Evolutionary conservation across 208 protist genomes (phyloP), one percentile per base, ranked within the genome.

Genomic region (Novymonas esmeraldas): DNA sequence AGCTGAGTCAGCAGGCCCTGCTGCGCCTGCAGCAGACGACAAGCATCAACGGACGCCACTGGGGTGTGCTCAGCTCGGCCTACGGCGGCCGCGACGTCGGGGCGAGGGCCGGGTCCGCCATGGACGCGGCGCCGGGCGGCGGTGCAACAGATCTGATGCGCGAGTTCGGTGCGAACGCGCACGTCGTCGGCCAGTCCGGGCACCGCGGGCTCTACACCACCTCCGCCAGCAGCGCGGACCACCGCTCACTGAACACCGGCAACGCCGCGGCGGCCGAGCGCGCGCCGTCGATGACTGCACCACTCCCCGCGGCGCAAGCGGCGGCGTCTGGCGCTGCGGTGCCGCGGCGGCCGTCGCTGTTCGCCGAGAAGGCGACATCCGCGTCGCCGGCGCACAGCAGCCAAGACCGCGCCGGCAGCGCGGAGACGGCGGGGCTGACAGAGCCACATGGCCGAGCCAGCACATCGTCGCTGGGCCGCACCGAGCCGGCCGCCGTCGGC

Each of bases 11-110:
- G 61, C 73, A 80, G 42, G 91, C 88, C 1, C 81, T 96, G 11
- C 69, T 96, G 52, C 86, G 90, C 31, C 65, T 96, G 39, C 88
- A 96, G 63, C 77, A 87, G 46, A 89, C 76, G 58, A 94, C 84
- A 0, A 90, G 73, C 78, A 71, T 90, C 49, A 84, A 84, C 73
- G 85, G 83, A 20, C 76, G 85, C 13, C 81, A 90, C 62, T 90
- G 83, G 84, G 78, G 78, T 34, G 52, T 87, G 6, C 54, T 87
- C 18, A 69, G 62, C 33, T 38, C 51, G 16, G 52, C 50, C 0
- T 56, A 62, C 48, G 41, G 41, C 11, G 45, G 50, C 41, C 34
- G 56, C n/a, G 44, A 39, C 34, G 48, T 28, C 13, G 22, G 50
- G n/a, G 16, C 36, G 7, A 29, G 16, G 11, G 56, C 22, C 5